phyloP scores from a whole-genome alignment of 129 eudicot species.

The Logfia minima region DNA sequence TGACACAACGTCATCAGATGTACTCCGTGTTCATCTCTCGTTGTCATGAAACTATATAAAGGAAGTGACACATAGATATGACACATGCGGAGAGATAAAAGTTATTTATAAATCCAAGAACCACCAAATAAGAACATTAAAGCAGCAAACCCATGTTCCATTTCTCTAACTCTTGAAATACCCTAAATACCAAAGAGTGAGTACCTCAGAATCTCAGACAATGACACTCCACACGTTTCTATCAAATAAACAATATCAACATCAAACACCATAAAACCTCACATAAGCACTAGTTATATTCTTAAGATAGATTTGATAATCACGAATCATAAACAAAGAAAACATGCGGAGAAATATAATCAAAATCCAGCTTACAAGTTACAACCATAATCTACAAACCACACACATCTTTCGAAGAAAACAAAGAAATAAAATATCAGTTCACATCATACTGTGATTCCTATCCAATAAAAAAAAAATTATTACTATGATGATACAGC shows the following conservation, averaged over 20 bases:
- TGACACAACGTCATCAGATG: neutral
- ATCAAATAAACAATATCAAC: slow-evolving; percentile 22
- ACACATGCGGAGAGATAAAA: slow-evolving; percentile 13
- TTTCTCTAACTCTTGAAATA: slow-evolving; percentile 19
- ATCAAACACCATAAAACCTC: slow-evolving; percentile 4
- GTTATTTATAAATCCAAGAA: slow-evolving; percentile 19
- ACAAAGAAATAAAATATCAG: slow-evolving; percentile 15
- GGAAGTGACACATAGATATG: slow-evolving; percentile 2
- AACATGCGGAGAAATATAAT: slow-evolving; percentile 3
- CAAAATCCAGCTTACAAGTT: slow-evolving; percentile 19
- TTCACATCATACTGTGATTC: neutral
- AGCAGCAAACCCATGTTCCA: slow-evolving; percentile 32
- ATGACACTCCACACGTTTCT: slow-evolving; percentile 24
- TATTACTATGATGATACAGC: neutral
- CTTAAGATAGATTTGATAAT: slow-evolving; percentile 9
- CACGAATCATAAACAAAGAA: slow-evolving; percentile 14
- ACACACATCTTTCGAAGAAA: slow-evolving; percentile 13
- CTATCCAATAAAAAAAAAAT: neutral
- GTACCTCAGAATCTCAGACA: slow-evolving; percentile 18
- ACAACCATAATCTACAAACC: neutral
- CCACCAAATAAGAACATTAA: slow-evolving; percentile 21
- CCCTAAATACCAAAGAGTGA: slow-evolving; percentile 28
- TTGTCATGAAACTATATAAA: slow-evolving; percentile 9
- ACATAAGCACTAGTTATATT: slow-evolving; percentile 10
- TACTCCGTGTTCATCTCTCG: slow-evolving; percentile 13